These are phyloP conservation scores for Dipodascus geniculatus DNA, from an alignment of 805 yeast genomes.

Conservation along the genomic window DNA sequence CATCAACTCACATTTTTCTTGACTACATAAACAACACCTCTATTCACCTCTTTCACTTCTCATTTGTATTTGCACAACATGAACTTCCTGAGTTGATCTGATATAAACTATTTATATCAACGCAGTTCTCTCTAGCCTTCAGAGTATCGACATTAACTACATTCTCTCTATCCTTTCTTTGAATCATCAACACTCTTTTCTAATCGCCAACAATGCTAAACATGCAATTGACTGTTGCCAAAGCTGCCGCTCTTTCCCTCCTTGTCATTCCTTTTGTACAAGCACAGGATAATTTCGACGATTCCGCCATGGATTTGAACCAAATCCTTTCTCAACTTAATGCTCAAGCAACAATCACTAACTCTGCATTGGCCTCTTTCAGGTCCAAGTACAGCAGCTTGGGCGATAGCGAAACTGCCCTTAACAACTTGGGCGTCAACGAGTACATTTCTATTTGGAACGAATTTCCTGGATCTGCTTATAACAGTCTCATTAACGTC, in stretches of 20 bases:
- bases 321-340: neutral
- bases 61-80: too few relatives aligned
- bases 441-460: neutral
- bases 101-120: too few relatives aligned
- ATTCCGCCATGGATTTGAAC: neutral
- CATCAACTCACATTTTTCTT: too few relatives aligned
- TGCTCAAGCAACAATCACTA: neutral
- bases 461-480: neutral
- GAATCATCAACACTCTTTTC: too few relatives aligned
- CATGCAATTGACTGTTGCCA: neutral
- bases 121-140: too few relatives aligned
- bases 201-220: neutral
- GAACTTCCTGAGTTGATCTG: too few relatives aligned
- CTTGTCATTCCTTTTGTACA: neutral
- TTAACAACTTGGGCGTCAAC: neutral
- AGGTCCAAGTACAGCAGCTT: neutral
- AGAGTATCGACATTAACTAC: too few relatives aligned
- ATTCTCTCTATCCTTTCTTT: too few relatives aligned
- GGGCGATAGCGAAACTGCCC: neutral
- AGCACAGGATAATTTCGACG: neutral
- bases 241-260: neutral
- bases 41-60: too few relatives aligned
- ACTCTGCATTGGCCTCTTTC: neutral
- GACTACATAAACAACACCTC: too few relatives aligned
- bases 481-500: too few relatives aligned